Evolutionary conservation across 2,329 filamentous ascomycete genomes (phyloP), one percentile per base, ranked within the genome.

Genomic region (Ceratocystiopsis brevicomis): DNA sequence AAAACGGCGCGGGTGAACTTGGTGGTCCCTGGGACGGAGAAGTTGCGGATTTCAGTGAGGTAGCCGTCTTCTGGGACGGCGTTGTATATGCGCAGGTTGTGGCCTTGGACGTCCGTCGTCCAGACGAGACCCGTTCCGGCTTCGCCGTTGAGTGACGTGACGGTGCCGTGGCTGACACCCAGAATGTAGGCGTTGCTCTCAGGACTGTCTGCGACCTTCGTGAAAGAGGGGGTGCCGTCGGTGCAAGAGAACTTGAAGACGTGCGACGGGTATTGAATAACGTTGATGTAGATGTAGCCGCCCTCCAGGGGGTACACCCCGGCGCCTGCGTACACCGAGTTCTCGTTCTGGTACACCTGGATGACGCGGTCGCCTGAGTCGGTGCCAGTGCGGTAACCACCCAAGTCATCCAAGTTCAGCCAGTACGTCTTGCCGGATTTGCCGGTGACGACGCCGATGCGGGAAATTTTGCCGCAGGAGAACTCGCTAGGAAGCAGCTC

Each of bases 21-120:
- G 39, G 62, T 67, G 4, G 67, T 62, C 0, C 66, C 68, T 0
- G 63, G 59, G 13, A 73, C 60, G 21, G 65, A 65, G 48, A 73
- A 72, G 1, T 61, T 61, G 32, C 66, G 64, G 48, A 74, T 61
- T 42, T 67, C 56, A 2, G 58, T 65, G 40, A 76, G 53, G 1
- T 54, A 47, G 0, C 65, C 66, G 19, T 65, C 61, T 6, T 60
- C 55, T 0, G 68, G 71, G 11, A 98, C 67, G 21, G 84, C 78
- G 58, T 95, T 94, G 69, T 92, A 92, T 56, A 96, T 93, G 54
- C 84, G 80, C 56, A 85, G 59, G 45, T 67, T 66, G 8, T 58
- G 56, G 6, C 68, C 68, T 48, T 73, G 65, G 0, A 73, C 67
- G 44, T 76, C 71, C 1, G 63, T 65, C 1, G 64, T 64, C 71